Conservation (phyloP, 805 yeast genomes). For the Jamesozyma gamospora region DNA sequence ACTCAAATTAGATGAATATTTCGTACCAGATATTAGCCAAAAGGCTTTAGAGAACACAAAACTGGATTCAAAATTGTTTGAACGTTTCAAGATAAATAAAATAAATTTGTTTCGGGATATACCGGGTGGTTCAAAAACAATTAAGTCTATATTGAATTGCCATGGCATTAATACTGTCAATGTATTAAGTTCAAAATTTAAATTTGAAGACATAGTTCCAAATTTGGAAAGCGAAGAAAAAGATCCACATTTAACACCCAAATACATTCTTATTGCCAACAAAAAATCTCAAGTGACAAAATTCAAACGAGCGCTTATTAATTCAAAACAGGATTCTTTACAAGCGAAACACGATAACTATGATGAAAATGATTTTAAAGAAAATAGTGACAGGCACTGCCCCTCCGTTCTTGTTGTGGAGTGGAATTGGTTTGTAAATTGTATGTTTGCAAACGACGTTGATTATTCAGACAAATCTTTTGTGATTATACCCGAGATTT, state of each 20-base stretch:
- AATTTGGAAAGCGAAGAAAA: background rate
- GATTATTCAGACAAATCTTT: conserved; percentile 3
- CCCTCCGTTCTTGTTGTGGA: conserved; percentile 16
- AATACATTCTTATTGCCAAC: conserved; percentile 43
- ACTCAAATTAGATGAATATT: conserved; percentile 21
- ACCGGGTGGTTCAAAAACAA: conserved; percentile 22
- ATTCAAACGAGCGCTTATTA: conserved; percentile 11
- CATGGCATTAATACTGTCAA: conserved; percentile 22
- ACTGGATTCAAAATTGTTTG: conserved; percentile 17
- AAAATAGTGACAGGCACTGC: too few relatives aligned
- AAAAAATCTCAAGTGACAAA: conserved; percentile 22
- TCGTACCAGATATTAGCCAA: conserved; percentile 28
- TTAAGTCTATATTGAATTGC: conserved; percentile 19
- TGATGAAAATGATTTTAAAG: too few relatives aligned
- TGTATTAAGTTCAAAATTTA: conserved; percentile 9
- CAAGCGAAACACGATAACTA: too few relatives aligned
- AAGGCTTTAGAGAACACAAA: conserved; percentile 14
- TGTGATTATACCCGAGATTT: too few relatives aligned
- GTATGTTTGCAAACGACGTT: conserved; percentile 20
- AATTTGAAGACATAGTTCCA: background rate
- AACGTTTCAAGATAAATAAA: conserved; percentile 15
- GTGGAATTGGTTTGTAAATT: conserved; percentile 29
- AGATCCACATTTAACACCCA: conserved; percentile 2
- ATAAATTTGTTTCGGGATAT: conserved; percentile 22
- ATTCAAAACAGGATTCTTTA: background rate